A percentile compares a stretch with the other conserved stretches of the same genome.
Conservation (phyloP, 495 filamentous ascomycete genomes). For the Hypoxylon lienhwacheense region DNA sequence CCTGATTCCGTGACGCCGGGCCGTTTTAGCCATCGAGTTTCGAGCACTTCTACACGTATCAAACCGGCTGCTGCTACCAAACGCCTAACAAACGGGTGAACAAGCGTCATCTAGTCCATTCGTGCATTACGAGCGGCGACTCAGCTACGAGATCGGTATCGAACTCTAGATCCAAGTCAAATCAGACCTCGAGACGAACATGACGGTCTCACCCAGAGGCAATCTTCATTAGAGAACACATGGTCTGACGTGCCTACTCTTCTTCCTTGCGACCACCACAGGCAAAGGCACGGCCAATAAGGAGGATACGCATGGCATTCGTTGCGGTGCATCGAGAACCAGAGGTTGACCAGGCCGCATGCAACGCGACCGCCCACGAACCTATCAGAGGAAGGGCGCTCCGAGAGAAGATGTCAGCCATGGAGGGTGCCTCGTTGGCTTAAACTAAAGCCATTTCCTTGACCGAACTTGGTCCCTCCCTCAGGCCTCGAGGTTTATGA, state of each 20-base stretch:
- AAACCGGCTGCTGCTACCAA: constrained; percentile 8
- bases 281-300: constrained; percentile 21
- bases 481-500: constrained; percentile 11
- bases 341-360: constrained; percentile 24
- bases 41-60: constrained; percentile 9
- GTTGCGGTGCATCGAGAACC: constrained; percentile 27
- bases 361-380: constrained; percentile 13
- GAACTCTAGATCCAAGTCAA: constrained; percentile 7
- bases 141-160: background rate
- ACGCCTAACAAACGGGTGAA: constrained; percentile 17
- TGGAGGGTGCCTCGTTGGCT: constrained; percentile 20
- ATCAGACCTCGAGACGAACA: constrained; percentile 4
- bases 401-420: constrained; percentile 18
- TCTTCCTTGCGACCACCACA: constrained; percentile 16
- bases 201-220: constrained; percentile 1
- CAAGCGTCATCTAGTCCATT: constrained; percentile 24
- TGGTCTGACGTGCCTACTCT: constrained; percentile 28
- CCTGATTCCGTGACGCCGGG: background rate
- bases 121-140: constrained; percentile 3
- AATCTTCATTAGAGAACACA: constrained; percentile 7
- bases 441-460: constrained; percentile 9
- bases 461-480: constrained; percentile 23
- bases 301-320: constrained; percentile 29
- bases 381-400: constrained; percentile 19
- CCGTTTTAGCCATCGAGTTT: background rate